phyloP scores from a whole-genome alignment of 2,329 filamentous ascomycete genomes.

The Claviceps paspali region DNA sequence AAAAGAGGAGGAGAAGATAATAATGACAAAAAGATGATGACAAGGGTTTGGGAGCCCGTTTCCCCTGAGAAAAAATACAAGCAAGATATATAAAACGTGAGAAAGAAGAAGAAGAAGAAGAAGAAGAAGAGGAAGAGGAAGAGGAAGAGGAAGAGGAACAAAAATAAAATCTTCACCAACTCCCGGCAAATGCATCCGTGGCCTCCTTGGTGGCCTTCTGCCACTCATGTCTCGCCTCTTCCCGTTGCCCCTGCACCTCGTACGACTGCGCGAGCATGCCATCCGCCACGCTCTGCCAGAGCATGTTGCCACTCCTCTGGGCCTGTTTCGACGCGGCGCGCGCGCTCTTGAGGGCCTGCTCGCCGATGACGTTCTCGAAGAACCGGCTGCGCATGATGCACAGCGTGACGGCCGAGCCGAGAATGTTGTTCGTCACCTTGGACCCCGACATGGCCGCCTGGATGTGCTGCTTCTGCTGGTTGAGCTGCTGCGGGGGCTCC shows the following conservation, averaged over 20 bases:
- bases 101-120: no score
- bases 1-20: no score
- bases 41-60: no score
- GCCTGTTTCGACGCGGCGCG: constrained; percentile 54
- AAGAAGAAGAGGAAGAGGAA: no score
- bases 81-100: no score
- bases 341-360: constrained; percentile 64
- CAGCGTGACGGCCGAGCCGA: constrained; percentile 69
- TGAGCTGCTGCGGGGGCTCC: constrained; percentile 48
- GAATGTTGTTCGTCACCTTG: constrained; percentile 55
- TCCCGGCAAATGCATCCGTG: constrained; percentile 25
- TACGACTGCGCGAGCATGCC: constrained; percentile 63
- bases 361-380: constrained; percentile 68
- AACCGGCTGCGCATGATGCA: constrained; percentile 74
- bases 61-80: no score
- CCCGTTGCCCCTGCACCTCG: constrained; percentile 51
- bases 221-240: constrained; percentile 25
- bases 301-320: constrained; percentile 50
- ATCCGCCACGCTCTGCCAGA: constrained; percentile 71
- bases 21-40: no score
- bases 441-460: constrained; percentile 56
- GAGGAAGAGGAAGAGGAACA: neutral
- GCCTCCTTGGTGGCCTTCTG: constrained; percentile 27
- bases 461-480: constrained; percentile 65
- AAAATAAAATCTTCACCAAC: constrained; percentile 11